phyloP scores from a whole-genome alignment of 2,329 filamentous ascomycete species.

The Diaporthe eres region DNA sequence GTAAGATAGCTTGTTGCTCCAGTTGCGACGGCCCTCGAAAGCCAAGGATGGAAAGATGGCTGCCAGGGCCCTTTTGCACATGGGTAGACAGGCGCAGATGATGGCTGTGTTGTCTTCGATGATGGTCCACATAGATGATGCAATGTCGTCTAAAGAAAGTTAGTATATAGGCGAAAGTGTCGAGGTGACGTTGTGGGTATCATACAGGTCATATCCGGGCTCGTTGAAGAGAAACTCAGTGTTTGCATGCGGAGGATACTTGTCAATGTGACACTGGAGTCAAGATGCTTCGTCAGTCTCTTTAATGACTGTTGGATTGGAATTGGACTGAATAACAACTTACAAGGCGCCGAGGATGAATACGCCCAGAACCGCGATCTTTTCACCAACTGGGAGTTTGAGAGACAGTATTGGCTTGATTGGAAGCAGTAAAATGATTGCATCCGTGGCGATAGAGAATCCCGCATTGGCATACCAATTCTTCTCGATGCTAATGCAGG shows the following conservation, averaged over 20 bases:
- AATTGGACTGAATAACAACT: neutral
- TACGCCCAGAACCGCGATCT: constrained; percentile 2
- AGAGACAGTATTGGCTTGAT: constrained; percentile 19
- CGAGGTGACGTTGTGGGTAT: no score
- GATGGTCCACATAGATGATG: constrained; percentile 26
- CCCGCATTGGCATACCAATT: constrained; percentile 27
- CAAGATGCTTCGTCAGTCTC: neutral
- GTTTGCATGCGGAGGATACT: constrained; percentile 26
- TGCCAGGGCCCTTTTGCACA: neutral
- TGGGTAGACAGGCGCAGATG: constrained; percentile 8
- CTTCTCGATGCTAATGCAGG: constrained; percentile 19
- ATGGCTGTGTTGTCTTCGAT: constrained; percentile 31
- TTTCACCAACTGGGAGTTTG: constrained; percentile 10
- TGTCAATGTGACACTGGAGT: constrained; percentile 15
- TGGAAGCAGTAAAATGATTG: constrained; percentile 4
- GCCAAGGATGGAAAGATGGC: neutral
- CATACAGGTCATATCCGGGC: constrained; percentile 1
- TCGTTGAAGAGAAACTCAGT: constrained; percentile 14
- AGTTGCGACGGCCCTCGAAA: neutral
- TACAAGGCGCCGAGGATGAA: constrained; percentile 13
- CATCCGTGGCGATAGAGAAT: constrained; percentile 11
- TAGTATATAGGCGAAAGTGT: no score
- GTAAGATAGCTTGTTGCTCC: neutral
- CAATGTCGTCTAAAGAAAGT: constrained; percentile 24
- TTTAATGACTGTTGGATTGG: no score